Percentiles rank a stretch among this genome's conserved stretches.
phyloP scores from a whole-genome alignment of 345 rosid genomes.

The Luvunga scandens region DNA sequence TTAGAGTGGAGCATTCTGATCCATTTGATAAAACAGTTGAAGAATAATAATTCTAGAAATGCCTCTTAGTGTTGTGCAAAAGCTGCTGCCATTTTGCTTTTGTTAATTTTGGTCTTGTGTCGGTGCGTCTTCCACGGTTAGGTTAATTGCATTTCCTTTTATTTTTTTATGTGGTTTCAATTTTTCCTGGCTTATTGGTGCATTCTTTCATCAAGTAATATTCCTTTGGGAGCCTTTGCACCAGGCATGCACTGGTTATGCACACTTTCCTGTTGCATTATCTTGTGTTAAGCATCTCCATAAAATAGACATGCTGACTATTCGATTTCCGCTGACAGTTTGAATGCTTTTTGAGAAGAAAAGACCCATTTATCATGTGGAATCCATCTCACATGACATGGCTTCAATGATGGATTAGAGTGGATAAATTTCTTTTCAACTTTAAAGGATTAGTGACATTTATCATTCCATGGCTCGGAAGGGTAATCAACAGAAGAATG shows the following conservation, averaged over 20 bases:
- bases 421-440: slow-evolving; percentile 19
- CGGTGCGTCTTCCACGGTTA: neutral
- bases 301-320: neutral
- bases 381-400: neutral
- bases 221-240: neutral
- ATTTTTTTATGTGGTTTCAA: neutral
- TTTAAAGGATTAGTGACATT: neutral
- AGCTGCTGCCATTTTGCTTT: neutral
- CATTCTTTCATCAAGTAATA: neutral
- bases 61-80: neutral
- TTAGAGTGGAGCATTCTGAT: neutral
- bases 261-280: neutral
- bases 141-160: neutral
- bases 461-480: slow-evolving; percentile 70
- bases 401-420: slow-evolving; percentile 9
- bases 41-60: neutral
- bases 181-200: neutral
- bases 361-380: neutral
- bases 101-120: neutral
- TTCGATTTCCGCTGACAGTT: neutral
- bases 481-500: slow-evolving; percentile 78
- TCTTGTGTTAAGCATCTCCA: neutral
- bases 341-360: neutral
- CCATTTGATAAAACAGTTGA: neutral
- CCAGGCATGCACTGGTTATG: neutral